phyloP scores from a whole-genome alignment of 2,329 filamentous ascomycete genomes.

The Ophiostoma australiae region DNA sequence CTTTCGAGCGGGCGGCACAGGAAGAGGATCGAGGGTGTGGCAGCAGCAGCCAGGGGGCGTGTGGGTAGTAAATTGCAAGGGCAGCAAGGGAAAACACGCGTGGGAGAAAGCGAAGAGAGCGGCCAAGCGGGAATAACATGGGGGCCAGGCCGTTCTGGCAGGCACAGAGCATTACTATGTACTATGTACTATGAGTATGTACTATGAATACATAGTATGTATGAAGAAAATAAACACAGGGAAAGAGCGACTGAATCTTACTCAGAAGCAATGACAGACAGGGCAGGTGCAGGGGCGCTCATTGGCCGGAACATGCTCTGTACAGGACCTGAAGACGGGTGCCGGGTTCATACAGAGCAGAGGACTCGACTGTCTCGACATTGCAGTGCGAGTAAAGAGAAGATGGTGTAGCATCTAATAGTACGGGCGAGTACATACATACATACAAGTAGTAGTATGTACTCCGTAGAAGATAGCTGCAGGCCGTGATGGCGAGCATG shows the following conservation, averaged over 20 bases:
- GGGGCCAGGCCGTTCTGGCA: background rate
- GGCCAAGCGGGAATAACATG: slow-evolving; percentile 11
- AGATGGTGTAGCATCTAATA: background rate
- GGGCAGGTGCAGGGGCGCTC: background rate
- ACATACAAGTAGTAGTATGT: too few species aligned
- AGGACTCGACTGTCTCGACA: too few species aligned
- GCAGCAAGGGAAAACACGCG: background rate
- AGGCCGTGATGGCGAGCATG: slow-evolving; percentile 8
- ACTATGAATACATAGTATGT: too few species aligned
- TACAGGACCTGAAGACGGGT: too few species aligned
- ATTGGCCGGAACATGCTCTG: background rate
- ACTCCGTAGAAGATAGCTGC: background rate
- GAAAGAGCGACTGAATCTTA: background rate
- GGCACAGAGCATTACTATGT: background rate
- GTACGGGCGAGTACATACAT: background rate
- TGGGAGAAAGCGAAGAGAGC: background rate
- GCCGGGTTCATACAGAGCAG: too few species aligned
- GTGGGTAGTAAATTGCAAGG: slow-evolving; percentile 16
- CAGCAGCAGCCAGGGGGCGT: background rate
- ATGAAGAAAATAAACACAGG: background rate
- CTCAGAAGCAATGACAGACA: background rate
- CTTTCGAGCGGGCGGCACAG: slow-evolving; percentile 16
- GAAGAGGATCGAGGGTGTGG: slow-evolving; percentile 16
- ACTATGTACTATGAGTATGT: too few species aligned
- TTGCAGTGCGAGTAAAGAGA: too few species aligned